Evolutionary conservation across 768 basidiomycete genomes (phyloP), one percentile per base, ranked within the genome.

Genomic region (Termitomyces sp.): DNA sequence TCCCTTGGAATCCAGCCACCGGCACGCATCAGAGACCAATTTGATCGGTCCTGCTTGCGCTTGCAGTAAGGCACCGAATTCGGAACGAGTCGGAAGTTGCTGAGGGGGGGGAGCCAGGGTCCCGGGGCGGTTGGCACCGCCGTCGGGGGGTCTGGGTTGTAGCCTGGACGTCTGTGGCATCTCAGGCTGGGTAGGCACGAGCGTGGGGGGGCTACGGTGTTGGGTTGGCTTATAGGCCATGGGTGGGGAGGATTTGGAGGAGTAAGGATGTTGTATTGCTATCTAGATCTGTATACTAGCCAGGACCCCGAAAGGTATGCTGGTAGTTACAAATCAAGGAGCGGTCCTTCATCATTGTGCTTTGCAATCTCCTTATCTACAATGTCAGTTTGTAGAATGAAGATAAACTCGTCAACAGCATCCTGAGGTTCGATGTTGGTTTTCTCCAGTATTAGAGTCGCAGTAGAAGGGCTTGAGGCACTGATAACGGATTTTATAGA

Each of bases 21-120:
- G 6, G 29, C 29, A 6, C 29, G 6, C 29, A 29, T 29, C 29
- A 29, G 29, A 29, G 29, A 29, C 29, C 29, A 6, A 29, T 29
- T 29, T 29, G 29, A 29, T 29, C 88, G 52, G 36, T 6, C 36
- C 14, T 4, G 36, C 36, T 18, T 37, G 36, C 7, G 36, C 36
- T 9, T 37, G 36, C 1, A 37, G 6, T 9, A 37, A 9, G 36
- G 6, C 10, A 16, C 36, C 2, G 13, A 37, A 37, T 37, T 37
- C 14, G 16, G 36, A 37, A 9, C 3, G 12, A 9, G 6, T 37
- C 10, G 36, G 36, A 9, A 37, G 36, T 18, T 9, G 13, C 7
- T 37, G 36, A 29, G 29, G 29, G 39, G 39, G 39, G 39, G n/a
- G 39, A 13, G n/a, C 13, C 14, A 6, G 39, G 39, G 39, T n/a